Evolutionary conservation across 78 protist genomes (phyloP).

Genomic region (Monocercomonoides exilis): DNA sequence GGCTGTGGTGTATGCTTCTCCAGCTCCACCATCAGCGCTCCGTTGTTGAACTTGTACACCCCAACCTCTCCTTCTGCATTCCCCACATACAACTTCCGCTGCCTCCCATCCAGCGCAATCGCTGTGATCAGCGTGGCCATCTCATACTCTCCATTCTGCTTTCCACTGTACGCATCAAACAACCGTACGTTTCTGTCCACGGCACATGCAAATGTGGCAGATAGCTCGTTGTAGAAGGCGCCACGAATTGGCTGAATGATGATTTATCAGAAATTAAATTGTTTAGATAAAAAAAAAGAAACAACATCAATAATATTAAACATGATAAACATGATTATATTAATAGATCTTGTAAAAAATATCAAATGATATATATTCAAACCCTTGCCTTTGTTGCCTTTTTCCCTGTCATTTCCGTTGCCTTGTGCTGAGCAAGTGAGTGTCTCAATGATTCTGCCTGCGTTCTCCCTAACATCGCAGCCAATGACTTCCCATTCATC

Average conservation of each 20-base stretch:
- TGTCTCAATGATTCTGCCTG: no score
- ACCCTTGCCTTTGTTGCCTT: no score
- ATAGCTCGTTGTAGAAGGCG: neutral
- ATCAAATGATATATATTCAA: no score
- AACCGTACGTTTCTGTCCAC: neutral
- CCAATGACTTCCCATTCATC: no score
- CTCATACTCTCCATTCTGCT: neutral
- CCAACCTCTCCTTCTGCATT: neutral
- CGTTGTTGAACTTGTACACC: neutral
- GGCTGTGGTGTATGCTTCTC: neutral
- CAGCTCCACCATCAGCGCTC: neutral
- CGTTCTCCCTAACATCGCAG: no score
- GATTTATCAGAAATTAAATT: no score
- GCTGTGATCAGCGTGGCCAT: neutral
- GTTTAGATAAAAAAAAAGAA: no score
- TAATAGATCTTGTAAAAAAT: no score
- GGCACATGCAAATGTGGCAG: neutral
- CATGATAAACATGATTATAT: no score
- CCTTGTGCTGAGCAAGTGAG: no score
- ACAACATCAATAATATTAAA: no score
- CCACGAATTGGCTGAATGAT: neutral
- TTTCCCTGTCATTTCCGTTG: no score
- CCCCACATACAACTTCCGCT: constrained; percentile 1
- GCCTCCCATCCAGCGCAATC: neutral
- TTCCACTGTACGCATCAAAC: neutral